Base-by-base conservation (phyloP, 352 stramenopile genomes). In the Phytophthora quininea region DNA sequence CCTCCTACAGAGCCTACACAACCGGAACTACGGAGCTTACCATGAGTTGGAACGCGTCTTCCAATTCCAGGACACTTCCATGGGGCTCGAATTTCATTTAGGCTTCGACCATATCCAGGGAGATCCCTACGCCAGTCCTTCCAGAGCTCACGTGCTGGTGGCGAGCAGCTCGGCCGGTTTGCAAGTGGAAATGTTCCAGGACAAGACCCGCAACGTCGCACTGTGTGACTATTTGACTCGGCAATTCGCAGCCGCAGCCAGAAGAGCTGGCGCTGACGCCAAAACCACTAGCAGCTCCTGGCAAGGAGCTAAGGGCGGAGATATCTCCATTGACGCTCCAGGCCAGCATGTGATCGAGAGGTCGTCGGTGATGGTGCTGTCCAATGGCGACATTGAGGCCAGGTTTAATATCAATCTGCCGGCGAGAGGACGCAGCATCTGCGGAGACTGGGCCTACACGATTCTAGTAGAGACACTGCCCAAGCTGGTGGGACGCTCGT, bases 321-420 rank as follows among this genome's bases (percentile, higher is more conserved):
- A 99, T 65, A 93, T 99, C 49, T 91, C 85, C 59, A 98, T 99
- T 67, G 85, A 98, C 48, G 72, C 82, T 14, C 96, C 96, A 0
- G 90, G 84, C 7, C 96, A 99, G 77, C 89, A 98, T 62, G 92
- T 99, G 27, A 88, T 99, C 32, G 92, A 98, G 72, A 92, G 97
- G 43, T 97, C 90, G 40, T 96, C 90, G 27, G 80, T 98, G 19
- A 84, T 87, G 47, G 76, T 98, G 27, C 59, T 82, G 24, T 69
- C 82, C 9, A 79, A 79, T 47, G 96, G 96, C 37, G 80, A 87
- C 46, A 73, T 99, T 4, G 89, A 98, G 64, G 93, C 86, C 14
- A 88, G 97, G 51, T 98, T 99, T 71, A 98, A 95, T 31, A 92
- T 99, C 61, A 98, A 97, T 54, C 85, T 99, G 35, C 97, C 96